These are phyloP conservation scores for Thalassiosira hispida DNA, from an alignment of 352 stramenopile species.

Conservation along the genomic window DNA sequence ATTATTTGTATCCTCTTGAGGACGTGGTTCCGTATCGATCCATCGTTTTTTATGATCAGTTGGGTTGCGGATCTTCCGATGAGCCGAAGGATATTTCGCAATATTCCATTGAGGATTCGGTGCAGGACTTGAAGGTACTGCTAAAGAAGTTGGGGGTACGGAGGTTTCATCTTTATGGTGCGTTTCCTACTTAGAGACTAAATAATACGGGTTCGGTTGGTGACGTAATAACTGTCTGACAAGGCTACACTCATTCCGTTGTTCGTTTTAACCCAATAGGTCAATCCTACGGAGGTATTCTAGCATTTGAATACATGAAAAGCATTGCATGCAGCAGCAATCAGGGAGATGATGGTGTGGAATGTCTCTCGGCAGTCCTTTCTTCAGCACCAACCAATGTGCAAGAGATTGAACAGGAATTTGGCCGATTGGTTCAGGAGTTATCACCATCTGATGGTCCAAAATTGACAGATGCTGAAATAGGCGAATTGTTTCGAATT, in stretches of 20 bases:
- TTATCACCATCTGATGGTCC: conserved; percentile 1
- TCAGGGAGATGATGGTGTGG: conserved; percentile 13
- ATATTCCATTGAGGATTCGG: conserved; percentile 64
- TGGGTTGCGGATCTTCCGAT: conserved; percentile 61
- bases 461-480: conserved; percentile 4
- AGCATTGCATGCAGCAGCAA: conserved; percentile 14
- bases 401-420: conserved; percentile 37
- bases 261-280: too few species aligned
- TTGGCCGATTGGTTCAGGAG: conserved; percentile 22
- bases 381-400: conserved; percentile 61
- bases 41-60: conserved; percentile 74
- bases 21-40: conserved; percentile 52
- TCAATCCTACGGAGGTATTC: conserved; percentile 68
- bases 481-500: conserved; percentile 49
- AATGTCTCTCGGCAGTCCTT: conserved; percentile 64
- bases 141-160: conserved; percentile 51
- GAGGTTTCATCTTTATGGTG: conserved; percentile 72
- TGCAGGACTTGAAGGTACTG: conserved; percentile 61
- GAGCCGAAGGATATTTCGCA: conserved; percentile 44
- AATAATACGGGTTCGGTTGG: too few species aligned
- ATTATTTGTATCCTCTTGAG: conserved; percentile 65
- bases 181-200: too few species aligned
- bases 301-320: conserved; percentile 78
- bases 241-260: too few species aligned
- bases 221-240: too few species aligned